A percentile compares a stretch with the other conserved stretches of the same genome.
These are phyloP conservation scores for Ganoderma resinaceum DNA, from an alignment of 1,284 basidiomycete species.

Conservation along the genomic window DNA sequence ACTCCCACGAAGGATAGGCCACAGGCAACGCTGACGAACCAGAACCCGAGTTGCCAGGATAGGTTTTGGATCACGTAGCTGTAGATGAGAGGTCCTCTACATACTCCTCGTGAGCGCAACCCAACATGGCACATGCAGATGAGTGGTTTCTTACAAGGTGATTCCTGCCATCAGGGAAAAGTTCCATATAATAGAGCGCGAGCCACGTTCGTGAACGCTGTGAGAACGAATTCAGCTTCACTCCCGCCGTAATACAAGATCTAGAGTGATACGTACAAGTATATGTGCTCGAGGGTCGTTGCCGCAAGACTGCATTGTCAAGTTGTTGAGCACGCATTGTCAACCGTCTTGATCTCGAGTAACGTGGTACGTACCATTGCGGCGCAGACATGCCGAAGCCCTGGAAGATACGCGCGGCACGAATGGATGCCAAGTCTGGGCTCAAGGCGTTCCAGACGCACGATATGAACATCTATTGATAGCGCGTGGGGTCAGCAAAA, in stretches of 20 bases:
- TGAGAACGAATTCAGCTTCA: not conserved
- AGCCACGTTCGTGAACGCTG: conserved; percentile 52
- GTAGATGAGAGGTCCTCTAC: conserved; percentile 46
- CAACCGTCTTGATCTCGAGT: not conserved
- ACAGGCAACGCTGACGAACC: conserved; percentile 50
- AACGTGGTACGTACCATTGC: conserved; percentile 41
- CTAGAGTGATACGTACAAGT: conserved; percentile 40
- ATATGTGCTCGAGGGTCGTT: conserved; percentile 52
- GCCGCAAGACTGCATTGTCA: conserved; percentile 44
- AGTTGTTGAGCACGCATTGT: not conserved
- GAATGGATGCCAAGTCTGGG: conserved; percentile 48
- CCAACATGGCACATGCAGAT: not conserved
- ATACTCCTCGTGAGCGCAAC: not conserved
- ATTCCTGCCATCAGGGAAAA: conserved; percentile 52
- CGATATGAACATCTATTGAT: conserved; percentile 49
- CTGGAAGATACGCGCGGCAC: conserved; percentile 51
- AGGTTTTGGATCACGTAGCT: conserved; percentile 51
- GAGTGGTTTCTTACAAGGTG: conserved; percentile 41
- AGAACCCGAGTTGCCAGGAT: conserved; percentile 52
- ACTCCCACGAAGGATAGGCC: conserved; percentile 45
- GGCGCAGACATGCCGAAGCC: conserved; percentile 54
- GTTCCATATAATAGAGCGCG: conserved; percentile 51
- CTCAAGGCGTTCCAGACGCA: conserved; percentile 54
- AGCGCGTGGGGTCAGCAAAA: not conserved
- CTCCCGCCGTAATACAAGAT: not conserved